Evolutionary conservation across 2,329 filamentous ascomycete species (phyloP).

Genomic region (Pseudocercospora cruenta): DNA sequence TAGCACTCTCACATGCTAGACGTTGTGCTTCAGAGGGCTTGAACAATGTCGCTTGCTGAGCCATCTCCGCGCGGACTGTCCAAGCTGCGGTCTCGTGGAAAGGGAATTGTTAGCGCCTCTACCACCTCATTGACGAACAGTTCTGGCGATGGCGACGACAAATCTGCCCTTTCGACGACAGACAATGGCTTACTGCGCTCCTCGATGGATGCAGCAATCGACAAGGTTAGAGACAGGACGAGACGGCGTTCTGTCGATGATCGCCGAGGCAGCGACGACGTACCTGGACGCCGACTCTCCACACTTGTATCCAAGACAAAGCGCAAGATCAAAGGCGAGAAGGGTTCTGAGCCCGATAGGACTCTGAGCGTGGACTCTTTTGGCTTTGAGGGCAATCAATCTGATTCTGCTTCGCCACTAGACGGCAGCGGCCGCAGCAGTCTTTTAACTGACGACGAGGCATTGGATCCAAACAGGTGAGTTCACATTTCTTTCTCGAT

Average conservation of each 20-base stretch:
- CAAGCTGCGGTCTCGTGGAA: constrained; percentile 35
- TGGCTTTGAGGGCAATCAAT: constrained; percentile 28
- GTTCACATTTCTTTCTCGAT: constrained; percentile 21
- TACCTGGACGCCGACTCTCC: constrained; percentile 51
- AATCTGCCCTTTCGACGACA: constrained; percentile 21
- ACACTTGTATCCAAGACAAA: constrained; percentile 46
- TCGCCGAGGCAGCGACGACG: constrained; percentile 44
- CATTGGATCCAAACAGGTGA: constrained; percentile 48
- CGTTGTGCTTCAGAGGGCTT: not conserved
- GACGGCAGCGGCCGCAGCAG: constrained; percentile 53
- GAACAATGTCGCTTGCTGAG: not conserved
- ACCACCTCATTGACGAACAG: constrained; percentile 35
- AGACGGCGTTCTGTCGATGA: constrained; percentile 45
- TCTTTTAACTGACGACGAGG: constrained; percentile 55
- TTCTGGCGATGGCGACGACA: constrained; percentile 32
- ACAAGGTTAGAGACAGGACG: constrained; percentile 43
- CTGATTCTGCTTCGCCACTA: constrained; percentile 41
- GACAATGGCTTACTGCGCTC: constrained; percentile 33
- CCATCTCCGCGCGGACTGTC: constrained; percentile 34
- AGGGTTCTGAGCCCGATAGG: constrained; percentile 20
- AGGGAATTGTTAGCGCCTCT: constrained; percentile 33
- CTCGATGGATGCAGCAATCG: constrained; percentile 45
- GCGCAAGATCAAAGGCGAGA: constrained; percentile 30
- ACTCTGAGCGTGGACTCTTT: constrained; percentile 43
- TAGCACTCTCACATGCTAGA: not conserved